Conservation (phyloP, 345 rosid genomes). For the Erodium maritimum region DNA sequence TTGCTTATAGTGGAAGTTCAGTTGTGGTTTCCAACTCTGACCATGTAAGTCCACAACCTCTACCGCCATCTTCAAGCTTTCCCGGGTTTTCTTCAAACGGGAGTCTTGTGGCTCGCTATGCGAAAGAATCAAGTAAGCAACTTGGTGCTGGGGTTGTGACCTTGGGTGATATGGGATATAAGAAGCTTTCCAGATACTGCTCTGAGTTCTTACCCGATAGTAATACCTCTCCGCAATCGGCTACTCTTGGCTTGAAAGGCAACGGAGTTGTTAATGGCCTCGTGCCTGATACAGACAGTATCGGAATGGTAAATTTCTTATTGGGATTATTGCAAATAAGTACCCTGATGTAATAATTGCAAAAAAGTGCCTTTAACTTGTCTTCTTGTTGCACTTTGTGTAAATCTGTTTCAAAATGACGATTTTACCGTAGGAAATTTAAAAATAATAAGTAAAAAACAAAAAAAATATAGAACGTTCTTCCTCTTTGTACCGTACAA, state of each 20-base stretch:
- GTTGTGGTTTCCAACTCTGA: slow-evolving; percentile 38
- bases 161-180: slow-evolving; percentile 75
- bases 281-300: slow-evolving; percentile 45
- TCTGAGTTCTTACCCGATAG: slow-evolving; percentile 72
- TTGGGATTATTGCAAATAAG: no score
- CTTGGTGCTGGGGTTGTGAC: slow-evolving; percentile 76
- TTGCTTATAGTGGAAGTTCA: slow-evolving; percentile 82
- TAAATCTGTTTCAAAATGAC: no score
- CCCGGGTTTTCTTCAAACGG: slow-evolving; percentile 41
- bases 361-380: no score
- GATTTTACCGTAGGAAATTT: no score
- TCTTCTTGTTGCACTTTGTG: no score
- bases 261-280: slow-evolving; percentile 43
- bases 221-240: slow-evolving; percentile 27
- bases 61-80: slow-evolving; percentile 40
- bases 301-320: slow-evolving; percentile 62
- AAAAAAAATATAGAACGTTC: no score
- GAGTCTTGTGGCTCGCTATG: slow-evolving; percentile 56
- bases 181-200: slow-evolving; percentile 54
- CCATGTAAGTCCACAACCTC: slow-evolving; percentile 51
- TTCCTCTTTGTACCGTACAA: no score
- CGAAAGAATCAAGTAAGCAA: slow-evolving; percentile 86
- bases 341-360: no score
- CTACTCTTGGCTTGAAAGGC: slow-evolving; percentile 43
- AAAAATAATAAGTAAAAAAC: no score